These are phyloP conservation scores for Rhazya stricta DNA, from an alignment of 257 asterid species.

Conservation along the genomic window DNA sequence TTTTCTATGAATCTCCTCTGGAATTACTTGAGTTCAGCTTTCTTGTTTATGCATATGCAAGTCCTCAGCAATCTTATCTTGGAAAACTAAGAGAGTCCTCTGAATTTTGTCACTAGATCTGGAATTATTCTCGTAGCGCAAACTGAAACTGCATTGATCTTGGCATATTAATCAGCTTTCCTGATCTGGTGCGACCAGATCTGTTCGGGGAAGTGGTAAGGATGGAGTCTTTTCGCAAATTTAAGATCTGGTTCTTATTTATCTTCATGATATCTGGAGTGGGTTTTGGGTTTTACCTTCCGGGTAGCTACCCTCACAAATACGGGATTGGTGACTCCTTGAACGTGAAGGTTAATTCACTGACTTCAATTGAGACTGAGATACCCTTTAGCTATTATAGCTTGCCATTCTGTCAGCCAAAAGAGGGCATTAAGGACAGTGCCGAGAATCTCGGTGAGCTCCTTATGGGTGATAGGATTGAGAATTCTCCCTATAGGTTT, in stretches of 20 bases:
- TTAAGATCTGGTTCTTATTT: constrained; percentile 61
- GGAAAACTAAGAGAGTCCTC: constrained; percentile 11
- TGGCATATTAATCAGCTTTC: constrained; percentile 20
- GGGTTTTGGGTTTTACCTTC: constrained; percentile 80
- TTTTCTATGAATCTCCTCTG: neutral
- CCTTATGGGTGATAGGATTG: constrained; percentile 92
- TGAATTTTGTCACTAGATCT: constrained; percentile 24
- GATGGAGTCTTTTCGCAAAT: constrained; percentile 48
- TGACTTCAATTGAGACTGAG: constrained; percentile 86
- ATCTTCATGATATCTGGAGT: constrained; percentile 33
- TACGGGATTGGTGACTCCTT: constrained; percentile 63
- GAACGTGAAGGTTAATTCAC: constrained; percentile 80
- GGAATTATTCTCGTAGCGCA: constrained; percentile 13
- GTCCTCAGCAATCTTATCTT: constrained; percentile 23
- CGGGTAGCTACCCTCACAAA: constrained; percentile 84
- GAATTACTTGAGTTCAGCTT: constrained; percentile 6
- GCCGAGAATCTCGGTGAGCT: constrained; percentile 92
- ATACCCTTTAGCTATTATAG: constrained; percentile 78
- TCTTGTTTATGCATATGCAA: constrained; percentile 12
- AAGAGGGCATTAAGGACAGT: constrained; percentile 76
- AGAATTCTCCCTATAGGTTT: constrained; percentile 80
- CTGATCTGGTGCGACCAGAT: constrained; percentile 57
- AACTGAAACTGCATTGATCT: constrained; percentile 19
- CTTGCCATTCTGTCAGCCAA: constrained; percentile 68
- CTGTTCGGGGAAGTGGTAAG: constrained; percentile 34